Evolutionary conservation across 2,329 filamentous ascomycete species (phyloP).

Genomic region (Aspergillus eucalypticola): DNA sequence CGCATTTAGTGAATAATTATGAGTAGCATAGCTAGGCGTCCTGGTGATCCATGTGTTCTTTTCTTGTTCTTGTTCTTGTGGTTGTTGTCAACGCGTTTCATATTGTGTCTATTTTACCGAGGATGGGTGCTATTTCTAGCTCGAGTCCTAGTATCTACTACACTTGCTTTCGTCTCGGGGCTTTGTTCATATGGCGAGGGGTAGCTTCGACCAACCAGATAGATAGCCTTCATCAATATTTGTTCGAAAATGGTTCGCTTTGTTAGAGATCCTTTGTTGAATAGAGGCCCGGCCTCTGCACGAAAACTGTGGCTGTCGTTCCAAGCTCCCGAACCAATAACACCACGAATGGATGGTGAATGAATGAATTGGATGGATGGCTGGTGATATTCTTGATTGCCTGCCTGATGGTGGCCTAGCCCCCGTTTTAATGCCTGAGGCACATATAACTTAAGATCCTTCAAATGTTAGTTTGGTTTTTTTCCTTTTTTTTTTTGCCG

Average conservation of each 20-base stretch:
- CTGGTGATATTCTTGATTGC: neutral
- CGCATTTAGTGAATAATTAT: neutral
- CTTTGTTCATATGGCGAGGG: neutral
- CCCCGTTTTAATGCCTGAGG: conserved; percentile 4
- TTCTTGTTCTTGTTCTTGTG: conserved; percentile 3
- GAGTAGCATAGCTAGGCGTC: conserved; percentile 36
- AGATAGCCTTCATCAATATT: neutral
- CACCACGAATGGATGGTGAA: neutral
- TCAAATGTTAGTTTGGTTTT: neutral
- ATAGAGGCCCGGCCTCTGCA: neutral
- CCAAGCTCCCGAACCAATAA: neutral
- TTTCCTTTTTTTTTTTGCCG: conserved; percentile 3
- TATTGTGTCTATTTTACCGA: neutral
- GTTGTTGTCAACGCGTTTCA: conserved; percentile 5
- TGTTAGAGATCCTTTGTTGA: neutral
- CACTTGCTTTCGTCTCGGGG: neutral
- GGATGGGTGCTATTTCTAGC: neutral
- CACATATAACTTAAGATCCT: neutral
- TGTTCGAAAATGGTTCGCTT: neutral
- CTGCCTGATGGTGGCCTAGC: neutral
- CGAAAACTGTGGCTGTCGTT: neutral
- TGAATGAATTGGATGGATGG: neutral
- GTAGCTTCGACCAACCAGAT: neutral
- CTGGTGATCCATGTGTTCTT: conserved; percentile 8
- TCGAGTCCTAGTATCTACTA: neutral